Percentiles rank a stretch among this genome's conserved stretches.
These are phyloP conservation scores for Monilinia aucupariae DNA, from an alignment of 2,329 filamentous ascomycete species.

Conservation along the genomic window DNA sequence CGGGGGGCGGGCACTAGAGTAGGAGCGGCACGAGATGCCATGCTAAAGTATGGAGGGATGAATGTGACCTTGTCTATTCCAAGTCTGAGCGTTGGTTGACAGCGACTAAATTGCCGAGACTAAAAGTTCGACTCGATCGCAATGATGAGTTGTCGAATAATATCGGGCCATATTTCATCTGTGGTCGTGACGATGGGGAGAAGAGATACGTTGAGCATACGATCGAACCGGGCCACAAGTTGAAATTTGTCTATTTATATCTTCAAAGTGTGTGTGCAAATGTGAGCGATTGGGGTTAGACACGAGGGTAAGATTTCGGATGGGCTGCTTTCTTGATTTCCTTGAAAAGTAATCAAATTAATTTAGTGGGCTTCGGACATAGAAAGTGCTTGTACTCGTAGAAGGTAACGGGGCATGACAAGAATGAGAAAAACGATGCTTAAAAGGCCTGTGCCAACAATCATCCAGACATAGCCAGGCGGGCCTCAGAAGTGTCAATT, in stretches of 20 bases:
- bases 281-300: background rate
- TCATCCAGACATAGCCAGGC: background rate
- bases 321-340: background rate
- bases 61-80: background rate
- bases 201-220: background rate
- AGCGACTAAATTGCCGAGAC: background rate
- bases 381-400: background rate
- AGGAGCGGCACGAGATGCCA: background rate
- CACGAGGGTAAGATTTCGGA: background rate
- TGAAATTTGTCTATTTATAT: background rate
- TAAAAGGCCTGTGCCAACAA: background rate
- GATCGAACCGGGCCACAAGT: background rate
- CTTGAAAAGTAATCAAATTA: background rate
- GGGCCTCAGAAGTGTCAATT: background rate
- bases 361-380: background rate
- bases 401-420: too few relatives aligned
- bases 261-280: background rate
- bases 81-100: background rate
- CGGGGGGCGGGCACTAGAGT: background rate
- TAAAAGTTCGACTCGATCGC: background rate
- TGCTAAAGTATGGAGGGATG: background rate
- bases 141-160: slow-evolving; percentile 8
- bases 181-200: background rate
- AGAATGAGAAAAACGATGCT: background rate
- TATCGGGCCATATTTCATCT: background rate